phyloP scores from a whole-genome alignment of 2,329 filamentous ascomycete species.

The Ceratocystis ficicola region DNA sequence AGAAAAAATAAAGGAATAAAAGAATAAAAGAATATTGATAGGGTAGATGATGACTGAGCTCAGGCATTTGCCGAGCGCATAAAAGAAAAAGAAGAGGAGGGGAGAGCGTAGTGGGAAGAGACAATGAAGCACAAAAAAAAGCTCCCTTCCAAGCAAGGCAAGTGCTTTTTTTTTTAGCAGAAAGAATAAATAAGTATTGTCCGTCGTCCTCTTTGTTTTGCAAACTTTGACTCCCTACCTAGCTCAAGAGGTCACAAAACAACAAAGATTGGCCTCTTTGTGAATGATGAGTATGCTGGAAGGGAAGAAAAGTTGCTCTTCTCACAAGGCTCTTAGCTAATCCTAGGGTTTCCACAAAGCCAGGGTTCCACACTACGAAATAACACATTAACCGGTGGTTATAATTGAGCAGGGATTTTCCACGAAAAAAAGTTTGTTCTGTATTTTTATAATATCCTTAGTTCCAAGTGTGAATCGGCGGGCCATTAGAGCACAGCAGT shows the following conservation, averaged over 20 bases:
- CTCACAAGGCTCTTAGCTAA: too few species aligned
- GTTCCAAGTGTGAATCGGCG: not conserved
- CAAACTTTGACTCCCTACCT: not conserved
- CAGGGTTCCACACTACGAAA: not conserved
- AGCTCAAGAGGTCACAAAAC: too few species aligned
- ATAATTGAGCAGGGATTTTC: conserved; percentile 2
- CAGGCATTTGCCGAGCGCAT: not conserved
- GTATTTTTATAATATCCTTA: conserved; percentile 14
- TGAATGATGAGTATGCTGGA: too few species aligned
- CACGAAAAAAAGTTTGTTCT: conserved; percentile 14
- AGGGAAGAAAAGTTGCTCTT: too few species aligned
- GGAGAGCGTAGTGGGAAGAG: not conserved
- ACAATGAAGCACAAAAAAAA: not conserved
- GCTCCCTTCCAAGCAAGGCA: not conserved
- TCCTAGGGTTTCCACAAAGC: not conserved
- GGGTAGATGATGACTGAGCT: not conserved
- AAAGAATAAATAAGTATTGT: not conserved
- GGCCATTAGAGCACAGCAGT: not conserved
- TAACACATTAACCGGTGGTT: too few species aligned
- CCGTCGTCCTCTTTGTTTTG: not conserved
- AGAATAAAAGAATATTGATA: not conserved
- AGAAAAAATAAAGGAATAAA: conserved; percentile 5
- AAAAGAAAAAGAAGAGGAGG: not conserved
- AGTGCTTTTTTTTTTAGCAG: not conserved
- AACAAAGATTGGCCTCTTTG: too few species aligned